Conservation (phyloP, 2,329 filamentous ascomycete genomes). For the Cucurbitaria berberidis region DNA sequence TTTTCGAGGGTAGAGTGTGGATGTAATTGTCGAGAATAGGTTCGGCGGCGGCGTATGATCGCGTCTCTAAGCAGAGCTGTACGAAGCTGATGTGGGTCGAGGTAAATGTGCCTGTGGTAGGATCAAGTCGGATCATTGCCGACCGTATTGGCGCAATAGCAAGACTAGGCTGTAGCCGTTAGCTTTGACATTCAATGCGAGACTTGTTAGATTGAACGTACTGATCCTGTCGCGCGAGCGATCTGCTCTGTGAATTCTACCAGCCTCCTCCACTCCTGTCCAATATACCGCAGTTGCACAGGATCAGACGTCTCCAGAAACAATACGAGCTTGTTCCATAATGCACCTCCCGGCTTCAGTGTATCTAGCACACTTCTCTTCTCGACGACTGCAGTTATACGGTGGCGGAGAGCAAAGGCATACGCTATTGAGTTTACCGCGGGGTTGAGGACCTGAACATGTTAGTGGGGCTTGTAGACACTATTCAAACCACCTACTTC, state of each 20-base stretch:
- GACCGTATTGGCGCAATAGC: conserved; percentile 50
- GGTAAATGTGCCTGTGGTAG: conserved; percentile 70
- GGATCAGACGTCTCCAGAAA: conserved; percentile 60
- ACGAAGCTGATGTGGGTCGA: conserved; percentile 65
- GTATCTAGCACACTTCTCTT: conserved; percentile 48
- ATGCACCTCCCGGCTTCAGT: conserved; percentile 51
- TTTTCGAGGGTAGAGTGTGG: conserved; percentile 65
- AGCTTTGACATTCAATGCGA: neutral
- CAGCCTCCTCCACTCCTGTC: conserved; percentile 54
- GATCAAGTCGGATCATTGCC: conserved; percentile 71
- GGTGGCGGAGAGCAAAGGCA: conserved; percentile 59
- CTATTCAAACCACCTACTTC: conserved; percentile 29
- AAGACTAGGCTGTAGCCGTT: conserved; percentile 36
- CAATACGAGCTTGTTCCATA: conserved; percentile 58
- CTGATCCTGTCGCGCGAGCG: conserved; percentile 37
- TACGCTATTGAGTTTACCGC: conserved; percentile 65
- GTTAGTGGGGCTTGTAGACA: conserved; percentile 12
- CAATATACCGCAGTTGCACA: conserved; percentile 61
- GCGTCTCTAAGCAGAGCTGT: conserved; percentile 62
- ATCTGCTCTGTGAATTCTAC: conserved; percentile 50
- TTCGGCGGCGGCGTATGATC: conserved; percentile 62
- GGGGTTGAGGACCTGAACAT: conserved; percentile 58
- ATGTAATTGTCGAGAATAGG: conserved; percentile 69
- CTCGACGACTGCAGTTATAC: conserved; percentile 50
- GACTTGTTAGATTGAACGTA: conserved; percentile 24